phyloP scores from a whole-genome alignment of 1,139 yeast species.

The Pichia norvegensis region DNA sequence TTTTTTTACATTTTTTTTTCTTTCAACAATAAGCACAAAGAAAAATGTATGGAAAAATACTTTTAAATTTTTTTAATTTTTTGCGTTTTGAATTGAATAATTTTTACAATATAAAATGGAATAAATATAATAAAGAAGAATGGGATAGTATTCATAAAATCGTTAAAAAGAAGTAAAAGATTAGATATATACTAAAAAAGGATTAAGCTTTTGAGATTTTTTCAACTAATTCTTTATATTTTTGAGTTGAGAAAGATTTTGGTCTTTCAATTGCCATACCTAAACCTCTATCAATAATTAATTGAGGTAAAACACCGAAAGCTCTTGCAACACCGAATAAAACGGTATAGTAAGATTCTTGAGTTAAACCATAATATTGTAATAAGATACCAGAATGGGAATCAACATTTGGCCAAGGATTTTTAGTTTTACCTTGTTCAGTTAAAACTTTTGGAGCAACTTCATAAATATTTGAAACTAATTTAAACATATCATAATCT shows the following conservation, averaged over 20 bases:
- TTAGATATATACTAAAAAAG: not conserved
- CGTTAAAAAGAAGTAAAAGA: not conserved
- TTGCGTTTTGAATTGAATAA: not conserved
- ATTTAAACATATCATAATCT: conserved; percentile 84
- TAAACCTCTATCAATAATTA: conserved; percentile 91
- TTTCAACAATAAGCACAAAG: not conserved
- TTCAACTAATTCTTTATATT: conserved; percentile 56
- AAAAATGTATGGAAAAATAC: too few species aligned
- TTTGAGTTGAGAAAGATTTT: conserved; percentile 81
- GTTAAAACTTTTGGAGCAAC: conserved; percentile 94
- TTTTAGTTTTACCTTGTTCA: conserved; percentile 96
- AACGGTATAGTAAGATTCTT: conserved; percentile 94
- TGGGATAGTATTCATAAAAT: not conserved
- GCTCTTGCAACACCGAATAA: conserved; percentile 98
- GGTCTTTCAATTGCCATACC: conserved; percentile 98
- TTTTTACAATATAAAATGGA: not conserved
- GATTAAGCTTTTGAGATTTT: conserved; percentile 14
- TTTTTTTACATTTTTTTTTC: not conserved
- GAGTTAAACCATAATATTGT: conserved; percentile 95
- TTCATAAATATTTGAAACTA: conserved; percentile 84
- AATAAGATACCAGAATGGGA: conserved; percentile 95
- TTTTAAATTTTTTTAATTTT: too few species aligned
- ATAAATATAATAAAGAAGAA: not conserved
- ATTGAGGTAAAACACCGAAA: conserved; percentile 93
- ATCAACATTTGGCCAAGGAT: conserved; percentile 99